These are phyloP conservation scores for Moniliophthora roreri DNA, from an alignment of 1,284 basidiomycete genomes.

Conservation along the genomic window DNA sequence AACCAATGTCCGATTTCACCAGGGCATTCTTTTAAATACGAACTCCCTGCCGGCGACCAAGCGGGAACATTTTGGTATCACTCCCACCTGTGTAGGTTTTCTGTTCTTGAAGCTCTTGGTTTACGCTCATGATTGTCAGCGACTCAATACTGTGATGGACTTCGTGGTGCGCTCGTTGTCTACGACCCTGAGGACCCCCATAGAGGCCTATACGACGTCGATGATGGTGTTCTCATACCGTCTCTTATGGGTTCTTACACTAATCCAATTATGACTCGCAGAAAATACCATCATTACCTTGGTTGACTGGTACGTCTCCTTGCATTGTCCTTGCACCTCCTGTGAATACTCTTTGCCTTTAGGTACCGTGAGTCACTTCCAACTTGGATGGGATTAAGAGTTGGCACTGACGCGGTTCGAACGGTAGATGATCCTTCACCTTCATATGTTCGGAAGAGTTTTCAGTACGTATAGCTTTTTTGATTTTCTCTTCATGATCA, in stretches of 20 bases:
- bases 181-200: slow-evolving; percentile 3
- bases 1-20: slow-evolving; percentile 7
- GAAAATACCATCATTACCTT: too few species aligned
- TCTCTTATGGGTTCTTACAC: too few species aligned
- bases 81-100: neutral
- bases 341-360: too few species aligned
- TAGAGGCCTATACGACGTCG: neutral
- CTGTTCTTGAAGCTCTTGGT: neutral
- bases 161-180: neutral
- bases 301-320: too few species aligned
- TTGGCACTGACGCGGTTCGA: too few species aligned
- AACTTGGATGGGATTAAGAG: too few species aligned
- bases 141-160: neutral
- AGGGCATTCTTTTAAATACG: slow-evolving; percentile 6
- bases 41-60: neutral
- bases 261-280: too few species aligned
- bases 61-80: slow-evolving; percentile 6
- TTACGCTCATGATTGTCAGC: neutral
- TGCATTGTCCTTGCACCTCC: too few species aligned
- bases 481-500: neutral
- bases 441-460: too few species aligned
- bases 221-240: neutral
- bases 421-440: too few species aligned
- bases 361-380: too few species aligned
- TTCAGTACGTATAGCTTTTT: neutral